Conservation (phyloP, 1,284 basidiomycete species). For the Agroathelia rolfsii region DNA sequence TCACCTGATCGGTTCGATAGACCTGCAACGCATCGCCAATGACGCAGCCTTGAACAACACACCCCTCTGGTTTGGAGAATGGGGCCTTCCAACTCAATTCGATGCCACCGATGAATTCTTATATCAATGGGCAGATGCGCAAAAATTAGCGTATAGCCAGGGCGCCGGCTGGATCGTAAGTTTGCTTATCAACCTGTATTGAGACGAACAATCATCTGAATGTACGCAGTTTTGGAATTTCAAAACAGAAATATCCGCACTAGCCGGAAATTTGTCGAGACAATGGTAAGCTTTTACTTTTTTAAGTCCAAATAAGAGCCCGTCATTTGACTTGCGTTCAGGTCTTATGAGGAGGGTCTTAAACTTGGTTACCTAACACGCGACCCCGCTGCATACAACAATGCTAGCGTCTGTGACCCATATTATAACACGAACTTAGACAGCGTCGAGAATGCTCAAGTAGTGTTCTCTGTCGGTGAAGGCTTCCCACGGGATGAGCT, state of each 20-base stretch:
- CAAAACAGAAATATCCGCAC: conserved; percentile 49
- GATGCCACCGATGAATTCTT: conserved; percentile 53
- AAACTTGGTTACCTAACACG: conserved; percentile 48
- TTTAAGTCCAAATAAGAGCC: background rate
- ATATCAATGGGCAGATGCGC: conserved; percentile 67
- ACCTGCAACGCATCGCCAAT: conserved; percentile 17
- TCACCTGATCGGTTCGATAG: conserved; percentile 29
- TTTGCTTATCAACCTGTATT: conserved; percentile 9
- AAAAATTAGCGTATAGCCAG: conserved; percentile 56
- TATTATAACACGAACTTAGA: conserved; percentile 21
- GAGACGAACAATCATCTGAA: conserved; percentile 1
- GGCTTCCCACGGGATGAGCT: too few relatives aligned
- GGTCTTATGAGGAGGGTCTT: conserved; percentile 66
- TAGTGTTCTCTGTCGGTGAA: too few relatives aligned
- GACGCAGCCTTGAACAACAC: conserved; percentile 29
- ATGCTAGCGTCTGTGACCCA: conserved; percentile 52
- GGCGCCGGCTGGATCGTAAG: conserved; percentile 63
- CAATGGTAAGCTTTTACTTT: conserved; percentile 41
- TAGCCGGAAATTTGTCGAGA: conserved; percentile 37
- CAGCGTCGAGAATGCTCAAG: too few relatives aligned
- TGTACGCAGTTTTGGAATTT: conserved; percentile 64
- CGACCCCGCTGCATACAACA: conserved; percentile 44
- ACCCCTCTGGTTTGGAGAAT: conserved; percentile 47
- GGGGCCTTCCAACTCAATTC: conserved; percentile 64
- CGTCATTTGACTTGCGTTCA: conserved; percentile 16